Evolutionary conservation across 2,329 filamentous ascomycete species (phyloP), one percentile per base, ranked within the genome.

Genomic region (Paraphaeosphaeria sporulosa): DNA sequence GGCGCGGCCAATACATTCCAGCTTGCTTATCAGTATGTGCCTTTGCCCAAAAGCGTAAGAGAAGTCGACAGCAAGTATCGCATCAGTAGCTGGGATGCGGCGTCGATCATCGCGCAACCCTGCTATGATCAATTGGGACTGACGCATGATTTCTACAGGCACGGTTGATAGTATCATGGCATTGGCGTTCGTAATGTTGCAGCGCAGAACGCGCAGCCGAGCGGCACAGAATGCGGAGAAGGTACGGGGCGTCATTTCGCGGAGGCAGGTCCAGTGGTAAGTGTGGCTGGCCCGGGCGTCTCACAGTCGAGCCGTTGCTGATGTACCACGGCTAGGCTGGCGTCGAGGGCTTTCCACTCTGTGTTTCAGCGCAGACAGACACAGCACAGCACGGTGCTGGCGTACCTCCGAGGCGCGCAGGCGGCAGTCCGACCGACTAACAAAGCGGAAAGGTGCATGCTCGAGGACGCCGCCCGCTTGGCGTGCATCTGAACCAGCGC

Each of bases 301-400:
- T 68, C 71, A 68, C 52, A 61, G 58, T 67, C 40, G 36, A 25
- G 27, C 42, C 58, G 34, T 40, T 54, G 61, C 57, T 59, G 58
- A 62, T 58, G 57, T 62, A 67, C 64, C 60, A 62, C 61, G 63
- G 40, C 66, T 63, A 91, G 89, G 82, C 80, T 94, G 60, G 89
- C 88, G 0, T 87, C 88, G 54, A 82, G 82, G 30, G 92, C 93
- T 5, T 96, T 96, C 70, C 76, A 81, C 48, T 80, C 83, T 54
- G 88, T 95, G 30, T 82, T 97, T 68, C 75, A 77, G 50, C 85
- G 83, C 67, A 92, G 90, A 75, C 93, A 96, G 82, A 89, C 89
- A 36, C 85, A 83, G 57, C 92, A 93, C 76, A 71, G 71, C 5
- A 78, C 78, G 32, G 84, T 94, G 15, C 77, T 97, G 59, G 75